Conservation (phyloP, 805 yeast genomes). For the Schizosaccharomyces cryophilus region DNA sequence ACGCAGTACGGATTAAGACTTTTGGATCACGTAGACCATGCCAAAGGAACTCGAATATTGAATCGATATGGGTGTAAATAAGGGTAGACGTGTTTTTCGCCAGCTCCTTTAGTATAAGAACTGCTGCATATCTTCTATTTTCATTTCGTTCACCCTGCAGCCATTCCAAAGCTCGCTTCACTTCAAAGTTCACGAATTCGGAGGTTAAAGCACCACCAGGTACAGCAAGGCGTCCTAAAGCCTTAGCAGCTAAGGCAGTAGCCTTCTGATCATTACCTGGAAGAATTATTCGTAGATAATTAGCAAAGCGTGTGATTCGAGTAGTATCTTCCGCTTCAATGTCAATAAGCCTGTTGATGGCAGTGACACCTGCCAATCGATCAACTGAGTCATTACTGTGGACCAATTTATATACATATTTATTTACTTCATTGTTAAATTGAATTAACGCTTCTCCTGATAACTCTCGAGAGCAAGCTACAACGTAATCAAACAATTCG, state of each 20-base stretch:
- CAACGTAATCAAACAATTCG: constrained; percentile 45
- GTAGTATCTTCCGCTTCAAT: constrained; percentile 68
- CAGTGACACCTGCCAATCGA: constrained; percentile 73
- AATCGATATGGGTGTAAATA: constrained; percentile 50
- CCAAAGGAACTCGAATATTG: constrained; percentile 68
- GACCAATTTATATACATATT: constrained; percentile 61
- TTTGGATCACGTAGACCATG: constrained; percentile 62
- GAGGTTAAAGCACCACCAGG: constrained; percentile 79
- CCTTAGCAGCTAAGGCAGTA: constrained; percentile 65
- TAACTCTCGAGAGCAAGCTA: constrained; percentile 52
- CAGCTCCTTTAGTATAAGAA: constrained; percentile 54
- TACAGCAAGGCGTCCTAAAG: constrained; percentile 68
- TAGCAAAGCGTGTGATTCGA: constrained; percentile 76
- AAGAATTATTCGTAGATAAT: constrained; percentile 54
- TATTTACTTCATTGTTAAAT: constrained; percentile 65
- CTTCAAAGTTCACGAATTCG: constrained; percentile 80
- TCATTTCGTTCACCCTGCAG: constrained; percentile 56
- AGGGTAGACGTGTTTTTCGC: constrained; percentile 74
- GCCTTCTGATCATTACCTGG: constrained; percentile 65
- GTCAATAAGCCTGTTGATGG: constrained; percentile 53
- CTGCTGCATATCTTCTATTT: constrained; percentile 66
- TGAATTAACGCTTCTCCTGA: constrained; percentile 60
- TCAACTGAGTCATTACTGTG: constrained; percentile 49
- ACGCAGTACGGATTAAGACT: constrained; percentile 48
- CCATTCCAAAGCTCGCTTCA: constrained; percentile 76